Evolutionary conservation across 2,329 filamentous ascomycete genomes (phyloP).

Genomic region (Aurifilum marmelostoma): DNA sequence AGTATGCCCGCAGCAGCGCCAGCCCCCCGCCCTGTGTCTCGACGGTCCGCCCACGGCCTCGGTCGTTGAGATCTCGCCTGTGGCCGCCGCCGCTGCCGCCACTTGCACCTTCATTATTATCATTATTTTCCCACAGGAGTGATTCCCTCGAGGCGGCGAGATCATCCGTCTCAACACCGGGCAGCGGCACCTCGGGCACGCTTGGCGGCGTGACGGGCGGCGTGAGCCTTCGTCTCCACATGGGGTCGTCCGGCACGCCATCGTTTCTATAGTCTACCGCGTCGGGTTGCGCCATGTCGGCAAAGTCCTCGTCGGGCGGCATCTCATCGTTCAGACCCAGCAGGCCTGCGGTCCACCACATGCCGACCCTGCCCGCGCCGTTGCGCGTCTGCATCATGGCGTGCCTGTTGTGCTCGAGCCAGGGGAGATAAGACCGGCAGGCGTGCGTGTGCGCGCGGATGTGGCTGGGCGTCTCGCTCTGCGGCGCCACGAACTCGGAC

Average conservation of each 20-base stretch:
- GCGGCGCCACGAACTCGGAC: conserved; percentile 30
- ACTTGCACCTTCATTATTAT: no score
- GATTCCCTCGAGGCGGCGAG: not conserved
- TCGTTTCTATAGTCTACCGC: conserved; percentile 30
- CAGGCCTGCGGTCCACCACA: conserved; percentile 32
- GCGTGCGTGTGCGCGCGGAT: conserved; percentile 26
- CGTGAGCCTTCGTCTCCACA: conserved; percentile 21
- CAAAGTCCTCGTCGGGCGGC: conserved; percentile 22
- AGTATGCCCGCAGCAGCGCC: conserved; percentile 26
- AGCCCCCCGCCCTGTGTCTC: conserved; percentile 29
- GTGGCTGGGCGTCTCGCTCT: conserved; percentile 20
- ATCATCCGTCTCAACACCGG: conserved; percentile 4
- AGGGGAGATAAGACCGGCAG: conserved; percentile 22
- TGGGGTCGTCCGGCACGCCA: conserved; percentile 27
- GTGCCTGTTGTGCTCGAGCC: conserved; percentile 28
- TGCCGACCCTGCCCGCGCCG: conserved; percentile 25
- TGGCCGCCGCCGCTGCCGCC: not conserved
- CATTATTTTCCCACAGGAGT: not conserved
- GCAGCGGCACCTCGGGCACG: conserved; percentile 10
- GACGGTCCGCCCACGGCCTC: conserved; percentile 29
- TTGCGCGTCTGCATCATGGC: conserved; percentile 28
- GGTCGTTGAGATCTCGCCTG: conserved; percentile 25
- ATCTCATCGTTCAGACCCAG: conserved; percentile 21
- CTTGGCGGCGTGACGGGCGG: conserved; percentile 20
- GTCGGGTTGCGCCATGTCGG: conserved; percentile 18